Conservation (phyloP, 305 asterid genomes). For the Fraxinus dipetala region DNA sequence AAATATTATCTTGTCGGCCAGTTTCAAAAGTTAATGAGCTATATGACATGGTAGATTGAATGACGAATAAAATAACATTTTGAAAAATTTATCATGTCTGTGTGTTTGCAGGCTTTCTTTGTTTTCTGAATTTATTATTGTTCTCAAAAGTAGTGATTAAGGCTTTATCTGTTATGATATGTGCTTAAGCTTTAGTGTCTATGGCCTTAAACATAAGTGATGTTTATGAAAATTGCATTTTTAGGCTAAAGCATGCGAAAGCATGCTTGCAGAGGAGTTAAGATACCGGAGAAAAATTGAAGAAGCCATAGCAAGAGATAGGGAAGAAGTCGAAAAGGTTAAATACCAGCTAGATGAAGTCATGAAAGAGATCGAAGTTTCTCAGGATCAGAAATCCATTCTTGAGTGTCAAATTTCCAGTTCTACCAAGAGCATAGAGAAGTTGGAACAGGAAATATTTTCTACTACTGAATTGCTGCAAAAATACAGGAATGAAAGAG, state of each 20-base stretch:
- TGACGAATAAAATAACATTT: background rate
- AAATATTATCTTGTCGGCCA: background rate
- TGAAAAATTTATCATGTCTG: background rate
- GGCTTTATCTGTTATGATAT: background rate
- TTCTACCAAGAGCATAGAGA: constrained; percentile 58
- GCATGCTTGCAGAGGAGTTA: constrained; percentile 49
- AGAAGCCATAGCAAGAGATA: constrained; percentile 55
- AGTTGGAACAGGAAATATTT: constrained; percentile 70
- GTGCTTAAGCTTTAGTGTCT: background rate
- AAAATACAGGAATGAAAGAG: constrained; percentile 74
- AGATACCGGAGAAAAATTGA: constrained; percentile 54
- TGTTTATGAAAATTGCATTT: constrained; percentile 18
- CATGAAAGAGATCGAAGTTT: constrained; percentile 43
- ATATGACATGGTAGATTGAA: background rate
- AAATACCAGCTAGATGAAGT: constrained; percentile 48
- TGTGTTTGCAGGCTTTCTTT: background rate
- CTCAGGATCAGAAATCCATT: constrained; percentile 53
- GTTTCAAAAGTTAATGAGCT: background rate
- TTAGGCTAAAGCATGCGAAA: constrained; percentile 64
- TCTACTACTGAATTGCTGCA: constrained; percentile 73
- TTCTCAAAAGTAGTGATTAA: background rate
- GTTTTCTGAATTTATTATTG: background rate
- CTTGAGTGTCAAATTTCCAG: constrained; percentile 53
- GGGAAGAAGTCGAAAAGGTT: constrained; percentile 55
- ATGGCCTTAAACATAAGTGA: background rate